Conservation (phyloP, 1,284 basidiomycete species). For the Naganishia sp. region DNA sequence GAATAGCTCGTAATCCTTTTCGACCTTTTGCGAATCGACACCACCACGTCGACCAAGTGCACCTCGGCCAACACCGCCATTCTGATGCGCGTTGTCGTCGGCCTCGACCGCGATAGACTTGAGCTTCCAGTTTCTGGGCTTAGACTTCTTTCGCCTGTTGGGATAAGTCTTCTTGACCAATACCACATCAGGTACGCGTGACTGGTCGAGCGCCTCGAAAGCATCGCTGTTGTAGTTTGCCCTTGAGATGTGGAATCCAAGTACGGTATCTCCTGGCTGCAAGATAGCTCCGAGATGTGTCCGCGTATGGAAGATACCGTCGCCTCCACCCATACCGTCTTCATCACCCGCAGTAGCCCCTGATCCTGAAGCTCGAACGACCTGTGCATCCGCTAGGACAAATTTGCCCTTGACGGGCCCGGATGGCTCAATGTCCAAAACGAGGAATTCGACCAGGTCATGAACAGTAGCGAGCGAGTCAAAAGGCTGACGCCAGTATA, state of each 20-base stretch:
- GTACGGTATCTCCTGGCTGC: conserved; percentile 89
- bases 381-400: conserved; percentile 90
- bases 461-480: conserved; percentile 75
- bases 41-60: conserved; percentile 88
- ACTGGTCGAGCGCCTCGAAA: conserved; percentile 72
- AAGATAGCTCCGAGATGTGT: conserved; percentile 94
- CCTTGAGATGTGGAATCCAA: conserved; percentile 86
- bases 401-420: conserved; percentile 69
- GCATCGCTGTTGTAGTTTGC: conserved; percentile 91
- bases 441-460: conserved; percentile 91
- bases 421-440: conserved; percentile 90
- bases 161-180: conserved; percentile 96
- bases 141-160: conserved; percentile 86
- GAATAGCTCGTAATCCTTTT: conserved; percentile 96
- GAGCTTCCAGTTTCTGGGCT: conserved; percentile 82
- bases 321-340: conserved; percentile 55
- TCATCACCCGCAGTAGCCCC: conserved; percentile 52
- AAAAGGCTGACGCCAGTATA: conserved; percentile 91
- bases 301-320: conserved; percentile 91
- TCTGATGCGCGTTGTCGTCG: conserved; percentile 69
- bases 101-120: conserved; percentile 92
- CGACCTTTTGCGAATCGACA: conserved; percentile 87
- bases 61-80: conserved; percentile 71
- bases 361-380: conserved; percentile 75
- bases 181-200: conserved; percentile 84